These are phyloP conservation scores for Colletotrichum spaethianum DNA, from an alignment of 2,329 filamentous ascomycete genomes.

Conservation along the genomic window DNA sequence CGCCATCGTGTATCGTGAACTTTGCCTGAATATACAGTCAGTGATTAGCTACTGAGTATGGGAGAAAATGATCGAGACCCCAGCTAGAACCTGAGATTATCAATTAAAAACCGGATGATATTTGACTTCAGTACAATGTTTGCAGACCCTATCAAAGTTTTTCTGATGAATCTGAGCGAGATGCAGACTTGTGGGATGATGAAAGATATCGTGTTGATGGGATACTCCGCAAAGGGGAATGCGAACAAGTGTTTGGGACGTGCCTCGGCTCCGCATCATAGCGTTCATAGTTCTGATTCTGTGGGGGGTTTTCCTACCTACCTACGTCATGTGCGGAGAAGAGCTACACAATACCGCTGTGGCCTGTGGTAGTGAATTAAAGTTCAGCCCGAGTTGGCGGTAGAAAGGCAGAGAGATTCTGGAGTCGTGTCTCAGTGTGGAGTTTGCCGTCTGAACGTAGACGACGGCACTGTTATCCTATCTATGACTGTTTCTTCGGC, in stretches of 20 bases:
- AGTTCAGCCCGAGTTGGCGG: background rate
- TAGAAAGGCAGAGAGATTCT: background rate
- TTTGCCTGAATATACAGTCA: background rate
- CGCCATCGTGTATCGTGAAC: slow-evolving; percentile 12
- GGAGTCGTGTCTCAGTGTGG: background rate
- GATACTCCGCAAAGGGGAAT: background rate
- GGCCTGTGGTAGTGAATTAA: background rate
- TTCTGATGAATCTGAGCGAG: background rate
- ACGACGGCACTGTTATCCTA: background rate
- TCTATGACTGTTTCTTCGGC: background rate
- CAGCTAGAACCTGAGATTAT: background rate
- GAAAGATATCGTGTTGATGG: slow-evolving; percentile 4
- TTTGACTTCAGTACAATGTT: background rate
- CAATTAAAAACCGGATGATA: background rate
- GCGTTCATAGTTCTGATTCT: slow-evolving; percentile 5
- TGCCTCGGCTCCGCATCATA: slow-evolving; percentile 22
- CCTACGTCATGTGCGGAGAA: slow-evolving; percentile 35
- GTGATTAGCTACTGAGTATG: background rate
- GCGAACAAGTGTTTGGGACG: slow-evolving; percentile 1
- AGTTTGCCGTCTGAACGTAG: background rate
- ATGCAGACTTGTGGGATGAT: background rate
- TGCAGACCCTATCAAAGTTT: background rate
- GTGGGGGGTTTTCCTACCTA: background rate
- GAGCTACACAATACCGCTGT: background rate
- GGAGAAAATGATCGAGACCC: background rate